These are phyloP conservation scores for Stygiomarasmius scandens DNA, from an alignment of 1,284 basidiomycete genomes.

Conservation along the genomic window DNA sequence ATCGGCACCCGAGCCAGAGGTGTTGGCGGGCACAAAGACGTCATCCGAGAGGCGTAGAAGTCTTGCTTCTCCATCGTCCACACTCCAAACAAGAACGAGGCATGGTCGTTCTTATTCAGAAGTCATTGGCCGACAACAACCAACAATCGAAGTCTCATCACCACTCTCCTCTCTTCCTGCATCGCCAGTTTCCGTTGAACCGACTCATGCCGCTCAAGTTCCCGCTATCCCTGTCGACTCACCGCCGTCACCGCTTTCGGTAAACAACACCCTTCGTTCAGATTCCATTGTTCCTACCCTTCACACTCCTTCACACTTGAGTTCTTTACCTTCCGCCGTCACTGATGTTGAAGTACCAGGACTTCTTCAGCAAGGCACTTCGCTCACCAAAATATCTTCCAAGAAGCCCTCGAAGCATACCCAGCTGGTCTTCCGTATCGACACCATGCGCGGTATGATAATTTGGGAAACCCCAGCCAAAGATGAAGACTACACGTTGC, in stretches of 20 bases:
- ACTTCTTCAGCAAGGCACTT: slow-evolving; percentile 10
- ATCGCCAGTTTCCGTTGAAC: neutral
- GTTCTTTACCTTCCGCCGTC: no score
- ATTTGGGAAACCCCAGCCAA: slow-evolving; percentile 83
- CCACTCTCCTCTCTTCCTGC: neutral
- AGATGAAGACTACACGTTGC: slow-evolving; percentile 54
- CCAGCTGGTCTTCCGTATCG: slow-evolving; percentile 72
- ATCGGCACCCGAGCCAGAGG: neutral
- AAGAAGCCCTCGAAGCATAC: slow-evolving; percentile 67
- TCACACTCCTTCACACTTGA: neutral
- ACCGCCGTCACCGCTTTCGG: no score
- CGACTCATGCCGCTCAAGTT: neutral
- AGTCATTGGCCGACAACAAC: neutral
- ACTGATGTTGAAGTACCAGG: slow-evolving; percentile 6
- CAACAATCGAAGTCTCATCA: neutral
- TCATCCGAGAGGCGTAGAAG: neutral
- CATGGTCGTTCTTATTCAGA: neutral
- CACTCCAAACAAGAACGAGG: neutral
- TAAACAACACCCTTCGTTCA: no score
- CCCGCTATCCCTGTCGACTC: no score
- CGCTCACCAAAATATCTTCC: slow-evolving; percentile 87
- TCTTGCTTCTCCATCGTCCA: neutral
- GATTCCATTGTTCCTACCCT: neutral
- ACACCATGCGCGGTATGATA: slow-evolving; percentile 80
- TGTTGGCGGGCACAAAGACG: neutral